Evolutionary conservation across 352 stramenopile genomes (phyloP), one percentile per base, ranked within the genome.

Genomic region (Pilasporangium apinafurcum): DNA sequence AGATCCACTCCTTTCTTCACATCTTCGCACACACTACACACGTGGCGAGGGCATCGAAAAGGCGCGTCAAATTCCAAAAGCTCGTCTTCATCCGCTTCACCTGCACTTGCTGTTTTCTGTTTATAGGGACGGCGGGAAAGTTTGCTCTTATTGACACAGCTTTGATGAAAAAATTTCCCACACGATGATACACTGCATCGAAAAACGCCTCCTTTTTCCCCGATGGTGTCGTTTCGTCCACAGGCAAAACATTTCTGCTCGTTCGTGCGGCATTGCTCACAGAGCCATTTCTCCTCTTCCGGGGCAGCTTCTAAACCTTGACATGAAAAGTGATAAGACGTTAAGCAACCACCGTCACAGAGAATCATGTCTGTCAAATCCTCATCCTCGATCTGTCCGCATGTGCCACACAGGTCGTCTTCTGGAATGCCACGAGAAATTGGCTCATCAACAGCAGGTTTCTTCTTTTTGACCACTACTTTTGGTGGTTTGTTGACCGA

Each of bases 291-390:
- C 38, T 92, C 67, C 16, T 82, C 76, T 1, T 92, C 66, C 2
- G 79, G 75, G 17, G 69, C 64, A 1, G 60, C 49, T 2, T 85
- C 66, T 8, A 97, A 63, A 17, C 88, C 88, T 17, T 96, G 65
- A 59, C 92, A 98, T 20, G 76, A 85, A 20, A 92, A 86, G 55
- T 98, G 92, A 69, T 96, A 97, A 36, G 87, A 85, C 37, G 89
- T 92, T 24, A 90, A 54, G 48, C 92, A 98, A 2, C 68, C 62
- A n/a, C 90, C 91, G 58, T 98, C 90, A 42, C 92, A 98, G 37
- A 97, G 40, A 10, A 98, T 65, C 61, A 97, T 78, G 37, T 95
- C 67, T 6, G 62, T 83, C 28, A 87, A 42, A 31, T 83, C 62
- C 16, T 88, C 79, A 53, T 92, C 81, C 39, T 95, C 82, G 42